phyloP scores from a whole-genome alignment of 2,329 filamentous ascomycete genomes.

The Emergomyces pasteurianus region DNA sequence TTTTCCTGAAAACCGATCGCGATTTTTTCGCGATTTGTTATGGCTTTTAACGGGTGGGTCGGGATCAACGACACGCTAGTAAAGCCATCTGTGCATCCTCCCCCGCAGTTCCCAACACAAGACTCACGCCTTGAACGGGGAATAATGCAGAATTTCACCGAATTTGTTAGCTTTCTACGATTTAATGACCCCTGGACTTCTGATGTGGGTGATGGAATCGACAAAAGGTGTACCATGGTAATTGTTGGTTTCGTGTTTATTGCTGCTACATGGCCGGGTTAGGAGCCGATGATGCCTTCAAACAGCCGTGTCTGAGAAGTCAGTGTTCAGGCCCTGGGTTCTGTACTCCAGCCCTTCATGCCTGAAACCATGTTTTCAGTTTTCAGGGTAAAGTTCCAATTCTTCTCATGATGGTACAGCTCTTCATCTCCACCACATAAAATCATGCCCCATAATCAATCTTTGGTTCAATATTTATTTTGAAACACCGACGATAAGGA shows the following conservation, averaged over 20 bases:
- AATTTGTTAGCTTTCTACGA: too few species aligned
- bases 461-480: not conserved
- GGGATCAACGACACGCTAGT: not conserved
- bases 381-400: not conserved
- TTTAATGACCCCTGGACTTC: too few species aligned
- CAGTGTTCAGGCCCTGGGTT: too few species aligned
- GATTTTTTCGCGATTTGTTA: not conserved
- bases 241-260: too few species aligned
- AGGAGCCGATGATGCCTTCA: too few species aligned
- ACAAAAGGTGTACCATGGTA: not conserved
- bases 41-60: not conserved
- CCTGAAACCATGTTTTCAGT: not conserved
- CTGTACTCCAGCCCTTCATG: too few species aligned
- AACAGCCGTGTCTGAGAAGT: too few species aligned
- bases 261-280: too few species aligned
- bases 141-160: too few species aligned
- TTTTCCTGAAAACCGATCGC: not conserved
- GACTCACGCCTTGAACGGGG: too few species aligned
- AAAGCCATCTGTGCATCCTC: not conserved
- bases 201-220: too few species aligned
- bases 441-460: not conserved
- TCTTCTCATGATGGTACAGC: not conserved
- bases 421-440: not conserved
- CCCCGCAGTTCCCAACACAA: not conserved
- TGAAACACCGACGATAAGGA: too few species aligned